Base-by-base conservation (phyloP, 1,284 basidiomycete genomes). In the Papiliotrema fonsecae region DNA sequence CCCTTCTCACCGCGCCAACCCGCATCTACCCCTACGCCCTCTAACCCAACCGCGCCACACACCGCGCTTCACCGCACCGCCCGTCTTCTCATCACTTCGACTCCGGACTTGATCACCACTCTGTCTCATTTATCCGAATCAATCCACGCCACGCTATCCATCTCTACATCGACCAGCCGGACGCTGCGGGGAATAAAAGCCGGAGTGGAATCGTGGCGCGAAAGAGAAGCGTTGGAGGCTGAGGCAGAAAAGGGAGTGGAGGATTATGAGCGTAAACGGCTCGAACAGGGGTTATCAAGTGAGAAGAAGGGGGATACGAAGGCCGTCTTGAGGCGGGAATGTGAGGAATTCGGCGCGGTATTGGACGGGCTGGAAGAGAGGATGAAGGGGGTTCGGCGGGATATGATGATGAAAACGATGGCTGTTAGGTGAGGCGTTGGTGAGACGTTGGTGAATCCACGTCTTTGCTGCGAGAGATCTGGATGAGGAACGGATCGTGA, bases 141-240 rank as follows among this genome's bases (percentile, higher is more conserved):
- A 9, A 16, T 16, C 9, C 30, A 31, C 37, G 9, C 30, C 2
- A 26, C 9, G 14, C 18, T 18, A 9, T 13, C 43, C 18, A n/a
- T 22, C 30, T n/a, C 44, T 9, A 38, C 30, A 21, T 38, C 42
- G 14, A 14, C 3, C 30, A 38, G 19, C 31, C 45, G 52, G 26
- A 35, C 39, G 27, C 11, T 51, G 11, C 38, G 49, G 28, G 49
- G 50, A 7, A 49, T 54, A 2, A 21, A 32, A 24, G 41, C 38
- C 7, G 52, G 49, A 6, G 24, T 51, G 10, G 39, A 40, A 16
- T 32, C 35, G 16, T 44, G 37, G 25, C 26, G 37, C 9, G 49
- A 54, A 32, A 21, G 52, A 36, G 52, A 54, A 16, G 28, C 46
- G 24, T 18, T 35, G 30, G 51, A 53, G 42, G 47, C 49, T 21